Evolutionary conservation across 768 basidiomycete species (phyloP), one percentile per base, ranked within the genome.

Genomic region (Boletellus sp.): DNA sequence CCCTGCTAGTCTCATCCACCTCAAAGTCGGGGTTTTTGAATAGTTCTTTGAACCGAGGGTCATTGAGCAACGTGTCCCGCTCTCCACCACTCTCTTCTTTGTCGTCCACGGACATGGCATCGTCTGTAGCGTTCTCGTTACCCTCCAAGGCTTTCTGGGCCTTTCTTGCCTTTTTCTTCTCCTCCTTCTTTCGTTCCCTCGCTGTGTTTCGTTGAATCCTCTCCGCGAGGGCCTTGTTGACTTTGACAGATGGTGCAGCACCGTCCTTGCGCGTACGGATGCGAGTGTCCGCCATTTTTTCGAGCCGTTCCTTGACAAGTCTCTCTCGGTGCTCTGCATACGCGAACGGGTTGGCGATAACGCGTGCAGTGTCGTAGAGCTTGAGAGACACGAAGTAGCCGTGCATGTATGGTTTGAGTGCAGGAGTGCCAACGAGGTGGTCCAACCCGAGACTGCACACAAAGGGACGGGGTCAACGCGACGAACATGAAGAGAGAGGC

Each of bases 341-440:
- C 10, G 87, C 92, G 65, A 92, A 94, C 2, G 96, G 96, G 72
- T 98, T 97, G 49, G 93, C 87, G 57, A 98, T 94, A 55, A 95
- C 80, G 28, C 94, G 85, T 2, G 96, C 96, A 44, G 94, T 87
- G 59, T 94, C 91, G 73, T 98, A 98, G 6, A 98, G 81, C 61
- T 93, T 91, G 70, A 98, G 84, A 5, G 94, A 90, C 54, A 97
- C 70, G 74, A 99, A 98, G 81, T 94, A 98, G 37, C 96, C 96
- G 69, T 99, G 96, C 95, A 99, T 97, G 72, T 98, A 99, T 4
- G 96, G 96, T 69, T 95, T 95, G 76, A 98, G 89, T 16, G 89
- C 84, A 19, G 93, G 85, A 6, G 94, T 95, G 44, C 96, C 96
- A 56, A 96, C 74, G 59, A 99, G 90, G 66, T 95, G 92, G 57